These are phyloP conservation scores for Heliamphora exappendiculata DNA, from an alignment of 148 eudicot genomes.

Conservation along the genomic window DNA sequence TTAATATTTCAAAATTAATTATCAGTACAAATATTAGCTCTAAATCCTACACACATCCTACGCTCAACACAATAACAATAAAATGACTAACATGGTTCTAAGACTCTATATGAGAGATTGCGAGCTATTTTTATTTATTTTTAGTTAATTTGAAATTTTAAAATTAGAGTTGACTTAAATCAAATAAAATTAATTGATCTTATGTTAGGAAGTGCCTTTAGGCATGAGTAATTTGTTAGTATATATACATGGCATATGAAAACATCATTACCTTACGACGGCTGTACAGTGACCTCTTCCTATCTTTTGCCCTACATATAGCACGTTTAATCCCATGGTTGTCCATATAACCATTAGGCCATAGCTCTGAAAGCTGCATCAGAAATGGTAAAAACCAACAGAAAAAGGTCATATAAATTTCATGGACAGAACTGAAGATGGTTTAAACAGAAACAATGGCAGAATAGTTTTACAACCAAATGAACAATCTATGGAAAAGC, in stretches of 20 bases:
- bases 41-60: too few relatives aligned
- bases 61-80: too few relatives aligned
- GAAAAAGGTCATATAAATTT: background rate
- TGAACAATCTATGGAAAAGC: background rate
- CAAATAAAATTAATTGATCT: too few relatives aligned
- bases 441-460: background rate
- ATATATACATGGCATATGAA: background rate
- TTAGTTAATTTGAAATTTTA: too few relatives aligned
- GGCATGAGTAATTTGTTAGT: too few relatives aligned
- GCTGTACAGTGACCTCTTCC: slow-evolving; percentile 43
- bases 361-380: slow-evolving; percentile 80
- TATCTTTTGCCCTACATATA: slow-evolving; percentile 84
- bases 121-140: too few relatives aligned
- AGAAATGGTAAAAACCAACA: slow-evolving; percentile 1
- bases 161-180: too few relatives aligned
- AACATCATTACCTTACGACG: slow-evolving; percentile 55
- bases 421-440: background rate
- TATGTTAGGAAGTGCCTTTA: too few relatives aligned
- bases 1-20: too few relatives aligned
- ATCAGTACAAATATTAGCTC: too few relatives aligned
- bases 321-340: slow-evolving; percentile 95
- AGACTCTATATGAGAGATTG: too few relatives aligned
- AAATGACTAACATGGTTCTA: too few relatives aligned
- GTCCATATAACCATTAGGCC: slow-evolving; percentile 95
- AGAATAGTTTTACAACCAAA: background rate